Percentiles rank a stretch among this genome's conserved stretches.
phyloP scores from a whole-genome alignment of 2,329 filamentous ascomycete species.

The Ophiostoma angusticollis region DNA sequence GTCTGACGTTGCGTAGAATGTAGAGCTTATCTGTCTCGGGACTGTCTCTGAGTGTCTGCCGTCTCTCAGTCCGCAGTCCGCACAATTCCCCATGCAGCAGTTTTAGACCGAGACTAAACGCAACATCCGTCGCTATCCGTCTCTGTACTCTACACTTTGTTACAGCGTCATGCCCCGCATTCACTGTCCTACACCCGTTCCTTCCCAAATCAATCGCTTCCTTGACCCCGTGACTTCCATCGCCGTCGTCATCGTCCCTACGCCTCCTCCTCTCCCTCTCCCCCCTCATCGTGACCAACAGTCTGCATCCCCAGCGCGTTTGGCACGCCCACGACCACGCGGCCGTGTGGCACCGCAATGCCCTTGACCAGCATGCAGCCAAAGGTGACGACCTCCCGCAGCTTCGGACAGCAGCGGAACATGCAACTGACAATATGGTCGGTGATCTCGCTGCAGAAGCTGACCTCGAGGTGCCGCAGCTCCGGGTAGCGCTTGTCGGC shows the following conservation, averaged over 20 bases:
- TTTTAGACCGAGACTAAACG: slow-evolving; percentile 10
- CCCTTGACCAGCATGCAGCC: slow-evolving; percentile 51
- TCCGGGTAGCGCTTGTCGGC: slow-evolving; percentile 48
- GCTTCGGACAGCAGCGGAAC: slow-evolving; percentile 49
- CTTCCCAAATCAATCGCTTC: no score
- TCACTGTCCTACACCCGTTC: no score
- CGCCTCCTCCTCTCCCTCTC: slow-evolving; percentile 13
- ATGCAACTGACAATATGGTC: slow-evolving; percentile 51
- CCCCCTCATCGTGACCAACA: slow-evolving; percentile 28
- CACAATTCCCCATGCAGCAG: slow-evolving; percentile 6
- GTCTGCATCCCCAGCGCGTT: slow-evolving; percentile 49
- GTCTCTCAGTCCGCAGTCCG: background rate
- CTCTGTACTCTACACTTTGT: background rate
- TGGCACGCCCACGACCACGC: slow-evolving; percentile 44
- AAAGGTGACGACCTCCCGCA: slow-evolving; percentile 49
- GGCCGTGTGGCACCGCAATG: slow-evolving; percentile 39
- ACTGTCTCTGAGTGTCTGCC: background rate
- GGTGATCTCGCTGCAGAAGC: slow-evolving; percentile 58
- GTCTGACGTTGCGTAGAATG: no score
- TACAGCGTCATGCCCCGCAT: no score
- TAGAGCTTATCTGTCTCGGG: background rate
- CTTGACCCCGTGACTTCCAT: no score
- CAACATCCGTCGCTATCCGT: background rate
- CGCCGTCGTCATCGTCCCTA: no score
- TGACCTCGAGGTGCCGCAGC: slow-evolving; percentile 61